A percentile compares a stretch with the other conserved stretches of the same genome.
These are phyloP conservation scores for Coemansia sp. DNA, from an alignment of 192 early-diverging fungal genomes.

Conservation along the genomic window DNA sequence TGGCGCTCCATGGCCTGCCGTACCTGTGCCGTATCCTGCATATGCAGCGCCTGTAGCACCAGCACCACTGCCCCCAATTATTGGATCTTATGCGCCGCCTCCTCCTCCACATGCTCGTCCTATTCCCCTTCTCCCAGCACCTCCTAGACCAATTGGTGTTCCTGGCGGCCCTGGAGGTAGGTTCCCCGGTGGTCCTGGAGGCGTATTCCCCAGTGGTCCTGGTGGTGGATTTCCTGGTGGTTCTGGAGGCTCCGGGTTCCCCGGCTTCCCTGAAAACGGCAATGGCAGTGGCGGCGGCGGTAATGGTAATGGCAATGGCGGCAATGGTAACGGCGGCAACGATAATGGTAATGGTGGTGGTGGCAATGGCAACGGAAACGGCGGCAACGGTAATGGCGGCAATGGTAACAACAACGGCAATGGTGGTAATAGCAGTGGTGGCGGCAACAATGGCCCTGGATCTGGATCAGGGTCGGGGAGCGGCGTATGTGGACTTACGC, in stretches of 20 bases:
- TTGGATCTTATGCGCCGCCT: background rate
- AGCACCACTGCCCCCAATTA: background rate
- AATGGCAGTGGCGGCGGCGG: conserved; percentile 18
- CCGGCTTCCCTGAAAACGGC: conserved; percentile 7
- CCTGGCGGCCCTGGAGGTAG: conserved; percentile 5
- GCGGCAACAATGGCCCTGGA: conserved; percentile 7
- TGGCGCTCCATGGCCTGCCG: conserved; percentile 30
- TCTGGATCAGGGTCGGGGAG: conserved; percentile 11
- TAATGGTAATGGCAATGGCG: conserved; percentile 6
- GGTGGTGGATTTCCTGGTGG: conserved; percentile 9
- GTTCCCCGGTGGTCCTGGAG: conserved; percentile 2
- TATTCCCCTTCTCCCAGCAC: conserved; percentile 12
- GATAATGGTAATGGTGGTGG: conserved; percentile 11
- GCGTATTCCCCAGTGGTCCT: too few relatives aligned
- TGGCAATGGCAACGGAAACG: conserved; percentile 4
- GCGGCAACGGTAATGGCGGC: conserved; percentile 2
- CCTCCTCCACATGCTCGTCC: conserved; percentile 13
- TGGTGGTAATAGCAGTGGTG: background rate
- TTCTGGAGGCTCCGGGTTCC: too few relatives aligned
- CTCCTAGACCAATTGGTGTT: conserved; percentile 13
- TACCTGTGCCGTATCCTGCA: conserved; percentile 19
- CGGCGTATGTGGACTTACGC: conserved; percentile 31
- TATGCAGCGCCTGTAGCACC: conserved; percentile 2
- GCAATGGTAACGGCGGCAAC: background rate
- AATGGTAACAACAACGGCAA: conserved; percentile 5